Evolutionary conservation across 73 alveolate species (phyloP).

Genomic region (Uronychia setigera): DNA sequence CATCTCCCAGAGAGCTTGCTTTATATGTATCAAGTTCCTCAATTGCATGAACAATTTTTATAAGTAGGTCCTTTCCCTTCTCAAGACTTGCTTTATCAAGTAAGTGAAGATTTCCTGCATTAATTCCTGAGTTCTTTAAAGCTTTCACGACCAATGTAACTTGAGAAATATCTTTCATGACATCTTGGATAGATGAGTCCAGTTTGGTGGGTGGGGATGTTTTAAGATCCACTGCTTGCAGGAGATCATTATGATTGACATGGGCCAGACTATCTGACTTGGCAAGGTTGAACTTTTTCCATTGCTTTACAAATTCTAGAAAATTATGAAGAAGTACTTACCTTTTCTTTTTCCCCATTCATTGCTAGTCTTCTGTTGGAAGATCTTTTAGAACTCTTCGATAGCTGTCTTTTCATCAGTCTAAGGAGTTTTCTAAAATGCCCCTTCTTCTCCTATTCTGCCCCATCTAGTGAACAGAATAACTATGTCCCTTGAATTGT

Average conservation of each 20-base stretch:
- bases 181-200: neutral
- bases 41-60: constrained; percentile 39
- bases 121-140: constrained; percentile 50
- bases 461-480: constrained; percentile 98
- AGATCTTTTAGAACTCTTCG: constrained; percentile 78
- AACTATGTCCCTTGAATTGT: constrained; percentile 88
- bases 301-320: constrained; percentile 48
- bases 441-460: constrained; percentile 96
- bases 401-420: constrained; percentile 61
- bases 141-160: constrained; percentile 53
- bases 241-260: constrained; percentile 38
- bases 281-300: constrained; percentile 63
- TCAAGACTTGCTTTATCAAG: constrained; percentile 47
- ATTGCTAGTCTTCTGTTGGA: constrained; percentile 85
- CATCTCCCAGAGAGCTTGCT: constrained; percentile 36
- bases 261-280: constrained; percentile 31
- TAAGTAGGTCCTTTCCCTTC: constrained; percentile 53
- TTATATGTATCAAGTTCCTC: constrained; percentile 44
- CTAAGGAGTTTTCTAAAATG: constrained; percentile 94
- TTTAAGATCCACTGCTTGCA: constrained; percentile 52
- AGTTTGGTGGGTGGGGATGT: constrained; percentile 10
- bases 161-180: constrained; percentile 51
- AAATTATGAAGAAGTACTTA: too few species aligned
- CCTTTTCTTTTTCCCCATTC: constrained; percentile 84
- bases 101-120: constrained; percentile 42